These are phyloP conservation scores for Podaxis rugospora DNA, from an alignment of 768 basidiomycete genomes.

Conservation along the genomic window DNA sequence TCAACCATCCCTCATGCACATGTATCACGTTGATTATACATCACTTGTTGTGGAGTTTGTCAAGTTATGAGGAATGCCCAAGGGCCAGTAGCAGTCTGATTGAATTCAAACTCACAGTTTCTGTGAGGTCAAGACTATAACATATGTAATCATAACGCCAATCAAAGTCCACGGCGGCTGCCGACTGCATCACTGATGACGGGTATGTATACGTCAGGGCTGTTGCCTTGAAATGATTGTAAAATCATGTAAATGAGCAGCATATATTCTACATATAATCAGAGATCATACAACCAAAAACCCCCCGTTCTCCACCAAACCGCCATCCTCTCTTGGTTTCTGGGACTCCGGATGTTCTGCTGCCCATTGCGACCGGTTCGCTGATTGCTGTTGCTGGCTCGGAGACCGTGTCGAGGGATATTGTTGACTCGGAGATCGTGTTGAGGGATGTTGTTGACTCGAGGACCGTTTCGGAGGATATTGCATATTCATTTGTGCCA, in stretches of 20 bases:
- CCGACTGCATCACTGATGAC: neutral
- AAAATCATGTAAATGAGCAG: neutral
- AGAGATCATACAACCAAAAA: neutral
- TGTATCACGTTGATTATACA: neutral
- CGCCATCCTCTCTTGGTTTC: neutral
- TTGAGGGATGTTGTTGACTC: neutral
- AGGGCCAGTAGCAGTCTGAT: too few relatives aligned
- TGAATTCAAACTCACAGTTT: too few relatives aligned
- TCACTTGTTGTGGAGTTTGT: too few relatives aligned
- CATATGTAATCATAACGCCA: neutral
- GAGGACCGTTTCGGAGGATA: neutral
- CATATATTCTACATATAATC: neutral
- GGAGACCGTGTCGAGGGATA: neutral
- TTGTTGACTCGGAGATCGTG: neutral
- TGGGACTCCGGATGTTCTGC: neutral
- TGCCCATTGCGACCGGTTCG: neutral
- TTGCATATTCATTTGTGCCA: neutral
- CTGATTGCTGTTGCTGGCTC: neutral
- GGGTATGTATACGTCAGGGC: neutral
- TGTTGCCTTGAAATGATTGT: neutral
- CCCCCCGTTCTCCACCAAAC: neutral
- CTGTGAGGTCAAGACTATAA: neutral
- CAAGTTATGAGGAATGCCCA: too few relatives aligned
- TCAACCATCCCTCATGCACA: neutral
- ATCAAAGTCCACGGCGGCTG: neutral